phyloP scores from a whole-genome alignment of 257 asterid species.

The Petunia secreta region DNA sequence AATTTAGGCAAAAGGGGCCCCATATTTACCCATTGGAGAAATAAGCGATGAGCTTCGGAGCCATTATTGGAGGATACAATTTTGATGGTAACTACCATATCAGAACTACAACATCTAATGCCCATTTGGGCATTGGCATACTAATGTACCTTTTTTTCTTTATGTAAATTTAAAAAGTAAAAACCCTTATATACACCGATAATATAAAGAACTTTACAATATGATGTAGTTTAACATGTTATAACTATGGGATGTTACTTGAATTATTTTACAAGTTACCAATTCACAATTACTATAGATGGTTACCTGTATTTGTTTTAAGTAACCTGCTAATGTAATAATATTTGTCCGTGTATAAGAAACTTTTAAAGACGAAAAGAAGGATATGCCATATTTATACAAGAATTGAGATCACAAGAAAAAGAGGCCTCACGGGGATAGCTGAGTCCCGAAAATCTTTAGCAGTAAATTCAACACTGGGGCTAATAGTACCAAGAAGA shows the following conservation, averaged over 20 bases:
- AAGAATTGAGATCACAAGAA: not conserved
- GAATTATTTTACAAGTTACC: too few relatives aligned
- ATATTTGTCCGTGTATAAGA: too few relatives aligned
- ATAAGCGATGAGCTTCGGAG: not conserved
- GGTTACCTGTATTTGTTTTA: too few relatives aligned
- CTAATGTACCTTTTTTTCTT: not conserved
- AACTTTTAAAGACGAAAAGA: too few relatives aligned
- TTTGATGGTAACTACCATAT: slow-evolving; percentile 1
- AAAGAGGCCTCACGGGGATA: slow-evolving; percentile 54
- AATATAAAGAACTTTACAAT: too few relatives aligned
- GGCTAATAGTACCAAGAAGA: slow-evolving; percentile 75
- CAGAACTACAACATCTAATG: not conserved
- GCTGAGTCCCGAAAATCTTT: slow-evolving; percentile 84
- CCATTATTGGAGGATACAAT: not conserved
- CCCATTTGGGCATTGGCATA: not conserved
- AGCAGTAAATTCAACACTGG: slow-evolving; percentile 76
- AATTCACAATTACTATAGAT: too few relatives aligned
- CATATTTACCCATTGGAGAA: not conserved
- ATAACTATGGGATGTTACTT: too few relatives aligned
- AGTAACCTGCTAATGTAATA: too few relatives aligned
- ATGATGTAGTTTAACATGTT: too few relatives aligned
- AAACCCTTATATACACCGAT: too few relatives aligned
- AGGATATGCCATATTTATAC: not conserved
- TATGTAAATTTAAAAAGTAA: too few relatives aligned
- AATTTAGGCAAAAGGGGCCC: not conserved